Base-by-base conservation (phyloP, 768 basidiomycete genomes). In the Auriscalpium vulgare region DNA sequence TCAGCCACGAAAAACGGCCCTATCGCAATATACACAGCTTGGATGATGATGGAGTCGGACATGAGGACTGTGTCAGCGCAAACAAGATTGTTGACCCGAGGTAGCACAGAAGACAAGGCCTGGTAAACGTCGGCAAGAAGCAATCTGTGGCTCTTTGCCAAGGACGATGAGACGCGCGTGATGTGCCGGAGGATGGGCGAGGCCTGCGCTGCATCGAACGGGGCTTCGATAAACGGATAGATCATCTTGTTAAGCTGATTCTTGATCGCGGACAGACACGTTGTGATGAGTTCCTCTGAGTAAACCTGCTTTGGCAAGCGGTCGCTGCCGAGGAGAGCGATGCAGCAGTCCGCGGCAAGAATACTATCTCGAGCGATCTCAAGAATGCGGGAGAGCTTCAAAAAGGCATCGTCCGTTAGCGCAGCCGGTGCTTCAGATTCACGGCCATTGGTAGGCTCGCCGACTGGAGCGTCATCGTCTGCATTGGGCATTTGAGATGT, bases 1-100 rank as follows among this genome's bases (percentile, higher is more conserved):
- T 91, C 91, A n/a, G 83, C 82, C 6, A 92, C 83, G 65, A 98
- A 98, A 68, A 98, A 94, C 0, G 95, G 95, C 8, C 90, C 91
- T 61, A 97, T 92, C 4, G 93, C 83, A 51, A 97, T 87, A 69
- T 95, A 98, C 4, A 97, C 89, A 0, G 87, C 85, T 62, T 91
- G 86, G 51, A 97, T 97, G 65, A 97, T 88, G 62, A 97, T 89
- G 1, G 83, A 71, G 59, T 98, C 97, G 2, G 90, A 89, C 85
- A 98, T 88, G 1, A 87, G 74, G 60, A 86, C 78, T 57, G 78
- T 75, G 65, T 88, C 85, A 1, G 85, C 80, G 49, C 80, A 81
- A 53, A 97, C 77, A 36, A 98, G 77, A 10, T 77, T 75, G 58
- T 86, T 85, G 50, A 98, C 79, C 36, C 83, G 79, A 2, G 91